Conservation (phyloP, 2,329 filamentous ascomycete genomes). For the Ceratocystis variospora region DNA sequence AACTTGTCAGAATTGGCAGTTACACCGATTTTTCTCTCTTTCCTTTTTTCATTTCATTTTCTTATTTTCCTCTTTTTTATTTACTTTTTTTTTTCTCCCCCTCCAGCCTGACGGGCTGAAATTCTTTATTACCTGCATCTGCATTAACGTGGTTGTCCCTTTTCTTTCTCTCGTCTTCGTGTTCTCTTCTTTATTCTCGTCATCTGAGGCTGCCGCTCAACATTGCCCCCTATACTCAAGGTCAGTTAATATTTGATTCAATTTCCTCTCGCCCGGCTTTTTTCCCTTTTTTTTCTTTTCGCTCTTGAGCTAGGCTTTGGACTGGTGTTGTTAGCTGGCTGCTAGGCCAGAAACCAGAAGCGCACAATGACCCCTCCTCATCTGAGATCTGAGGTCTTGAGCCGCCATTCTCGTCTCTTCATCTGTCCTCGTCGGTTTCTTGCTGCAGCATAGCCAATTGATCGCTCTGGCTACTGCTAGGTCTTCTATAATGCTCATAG, state of each 20-base stretch:
- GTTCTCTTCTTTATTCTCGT: no score
- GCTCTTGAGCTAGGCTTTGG: no score
- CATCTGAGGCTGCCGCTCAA: no score
- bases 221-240: no score
- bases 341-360: not conserved
- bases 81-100: not conserved
- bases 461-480: not conserved
- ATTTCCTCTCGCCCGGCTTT: not conserved
- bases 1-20: not conserved
- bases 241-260: not conserved
- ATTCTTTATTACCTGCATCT: not conserved
- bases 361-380: not conserved
- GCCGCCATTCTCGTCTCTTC: not conserved
- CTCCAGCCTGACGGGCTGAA: not conserved
- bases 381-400: not conserved
- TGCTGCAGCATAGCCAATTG: not conserved
- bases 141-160: not conserved
- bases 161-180: no score
- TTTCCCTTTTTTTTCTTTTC: not conserved
- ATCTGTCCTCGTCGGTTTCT: not conserved
- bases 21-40: not conserved
- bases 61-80: not conserved
- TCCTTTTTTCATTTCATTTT: not conserved
- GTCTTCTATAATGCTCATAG: not conserved
- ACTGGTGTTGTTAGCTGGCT: no score